Conservation (phyloP, 257 asterid species). For the Solanum verrucosum region DNA sequence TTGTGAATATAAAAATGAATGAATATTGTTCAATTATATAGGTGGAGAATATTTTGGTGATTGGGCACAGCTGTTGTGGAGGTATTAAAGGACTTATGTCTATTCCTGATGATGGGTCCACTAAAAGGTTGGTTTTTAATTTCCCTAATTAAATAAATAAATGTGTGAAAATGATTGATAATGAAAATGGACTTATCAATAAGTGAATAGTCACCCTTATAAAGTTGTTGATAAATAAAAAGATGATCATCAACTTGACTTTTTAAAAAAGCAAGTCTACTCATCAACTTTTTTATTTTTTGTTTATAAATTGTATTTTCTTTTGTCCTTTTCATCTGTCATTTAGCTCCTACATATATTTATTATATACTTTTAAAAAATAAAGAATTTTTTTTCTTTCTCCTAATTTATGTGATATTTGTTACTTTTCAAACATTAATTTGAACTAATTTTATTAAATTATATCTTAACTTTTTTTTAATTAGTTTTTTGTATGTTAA, state of each 20-base stretch:
- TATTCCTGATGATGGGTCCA: constrained; percentile 72
- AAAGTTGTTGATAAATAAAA: background rate
- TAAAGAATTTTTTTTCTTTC: too few species aligned
- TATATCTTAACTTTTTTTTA: too few species aligned
- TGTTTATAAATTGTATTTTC: background rate
- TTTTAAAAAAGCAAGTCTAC: background rate
- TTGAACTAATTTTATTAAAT: background rate
- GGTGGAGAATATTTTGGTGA: constrained; percentile 82
- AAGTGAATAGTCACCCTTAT: background rate
- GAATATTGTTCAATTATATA: background rate
- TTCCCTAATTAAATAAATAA: background rate
- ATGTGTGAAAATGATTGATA: background rate
- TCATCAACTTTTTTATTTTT: background rate
- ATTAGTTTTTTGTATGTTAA: too few species aligned
- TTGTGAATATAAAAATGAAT: background rate
- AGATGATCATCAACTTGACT: background rate
- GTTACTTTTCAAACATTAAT: background rate
- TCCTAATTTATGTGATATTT: rapidly evolving
- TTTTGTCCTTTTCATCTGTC: background rate
- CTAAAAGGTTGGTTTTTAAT: constrained; percentile 32
- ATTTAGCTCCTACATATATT: background rate
- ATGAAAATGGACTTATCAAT: background rate
- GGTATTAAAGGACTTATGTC: constrained; percentile 93
- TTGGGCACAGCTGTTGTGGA: constrained; percentile 94
- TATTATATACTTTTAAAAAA: background rate